phyloP scores from a whole-genome alignment of 306 rosid genomes.

The Myrica gale region DNA sequence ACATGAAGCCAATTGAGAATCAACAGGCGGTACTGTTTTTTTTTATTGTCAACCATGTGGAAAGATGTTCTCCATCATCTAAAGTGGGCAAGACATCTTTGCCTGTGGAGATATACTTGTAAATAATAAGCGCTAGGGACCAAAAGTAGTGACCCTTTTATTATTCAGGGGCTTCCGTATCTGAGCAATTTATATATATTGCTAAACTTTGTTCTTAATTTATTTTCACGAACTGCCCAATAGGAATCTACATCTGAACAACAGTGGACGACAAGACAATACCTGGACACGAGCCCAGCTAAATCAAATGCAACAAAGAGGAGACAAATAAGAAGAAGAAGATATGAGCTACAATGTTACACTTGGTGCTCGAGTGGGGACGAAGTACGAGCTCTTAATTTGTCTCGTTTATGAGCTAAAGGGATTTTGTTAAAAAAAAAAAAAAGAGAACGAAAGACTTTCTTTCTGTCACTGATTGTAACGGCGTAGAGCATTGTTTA shows the following conservation, averaged over 20 bases:
- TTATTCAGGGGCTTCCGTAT: no score
- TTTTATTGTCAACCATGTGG: constrained; percentile 13
- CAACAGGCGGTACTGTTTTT: not conserved
- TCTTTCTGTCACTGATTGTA: not conserved
- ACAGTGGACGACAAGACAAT: constrained; percentile 5
- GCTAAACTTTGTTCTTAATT: constrained; percentile 5
- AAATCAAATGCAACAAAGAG: not conserved
- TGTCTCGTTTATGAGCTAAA: not conserved
- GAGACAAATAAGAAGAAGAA: not conserved
- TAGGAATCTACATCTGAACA: not conserved
- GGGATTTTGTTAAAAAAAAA: not conserved
- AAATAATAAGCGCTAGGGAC: not conserved
- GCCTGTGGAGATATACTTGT: not conserved
- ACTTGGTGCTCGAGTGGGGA: not conserved
- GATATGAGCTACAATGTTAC: not conserved
- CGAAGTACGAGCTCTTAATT: not conserved
- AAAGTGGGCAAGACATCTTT: constrained; percentile 17
- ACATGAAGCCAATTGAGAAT: not conserved
- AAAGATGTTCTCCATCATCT: constrained; percentile 18
- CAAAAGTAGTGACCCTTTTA: not conserved
- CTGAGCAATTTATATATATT: no score
- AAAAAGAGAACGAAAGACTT: not conserved
- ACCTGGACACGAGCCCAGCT: not conserved
- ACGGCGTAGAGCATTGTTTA: not conserved
- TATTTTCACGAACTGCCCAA: not conserved